A percentile compares a stretch with the other conserved stretches of the same genome.
Conservation (phyloP, 352 stramenopile genomes). For the Phytophthora fragariae region DNA sequence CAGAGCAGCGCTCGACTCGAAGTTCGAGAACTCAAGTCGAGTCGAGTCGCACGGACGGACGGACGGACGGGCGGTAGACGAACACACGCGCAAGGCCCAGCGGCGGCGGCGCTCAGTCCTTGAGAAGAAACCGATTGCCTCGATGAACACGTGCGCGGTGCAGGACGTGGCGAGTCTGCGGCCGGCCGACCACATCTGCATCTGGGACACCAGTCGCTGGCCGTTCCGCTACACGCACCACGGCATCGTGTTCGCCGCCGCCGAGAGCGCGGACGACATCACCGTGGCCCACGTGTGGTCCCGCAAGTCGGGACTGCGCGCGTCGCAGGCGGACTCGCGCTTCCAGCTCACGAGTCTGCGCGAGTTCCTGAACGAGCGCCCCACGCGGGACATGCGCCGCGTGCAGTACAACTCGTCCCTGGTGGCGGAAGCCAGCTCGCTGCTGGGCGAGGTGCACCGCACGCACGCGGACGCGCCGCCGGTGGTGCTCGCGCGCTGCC, state of each 20-base stretch:
- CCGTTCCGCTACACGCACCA: constrained; percentile 84
- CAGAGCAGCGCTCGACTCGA: neutral
- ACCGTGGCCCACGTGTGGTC: constrained; percentile 79
- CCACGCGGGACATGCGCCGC: constrained; percentile 66
- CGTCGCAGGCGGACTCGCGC: constrained; percentile 68
- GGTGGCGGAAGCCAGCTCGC: constrained; percentile 60
- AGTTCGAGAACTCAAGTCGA: neutral
- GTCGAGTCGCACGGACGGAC: no score
- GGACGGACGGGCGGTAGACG: neutral
- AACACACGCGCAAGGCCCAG: neutral
- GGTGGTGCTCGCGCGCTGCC: constrained; percentile 75
- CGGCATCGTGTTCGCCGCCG: constrained; percentile 65
- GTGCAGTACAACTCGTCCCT: constrained; percentile 84
- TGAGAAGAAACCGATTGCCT: constrained; percentile 1
- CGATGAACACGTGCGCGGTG: constrained; percentile 76
- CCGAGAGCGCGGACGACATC: constrained; percentile 53
- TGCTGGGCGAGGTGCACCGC: constrained; percentile 70
- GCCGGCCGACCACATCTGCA: constrained; percentile 74
- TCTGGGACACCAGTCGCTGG: constrained; percentile 83
- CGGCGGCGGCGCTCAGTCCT: neutral
- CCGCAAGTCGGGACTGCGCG: constrained; percentile 59
- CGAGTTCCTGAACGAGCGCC: constrained; percentile 73
- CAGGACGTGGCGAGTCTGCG: constrained; percentile 65
- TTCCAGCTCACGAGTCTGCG: constrained; percentile 75
- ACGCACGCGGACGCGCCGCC: constrained; percentile 66